Evolutionary conservation across 176 grass and related monocot genomes (phyloP).

Genomic region (Hordeum marinum): DNA sequence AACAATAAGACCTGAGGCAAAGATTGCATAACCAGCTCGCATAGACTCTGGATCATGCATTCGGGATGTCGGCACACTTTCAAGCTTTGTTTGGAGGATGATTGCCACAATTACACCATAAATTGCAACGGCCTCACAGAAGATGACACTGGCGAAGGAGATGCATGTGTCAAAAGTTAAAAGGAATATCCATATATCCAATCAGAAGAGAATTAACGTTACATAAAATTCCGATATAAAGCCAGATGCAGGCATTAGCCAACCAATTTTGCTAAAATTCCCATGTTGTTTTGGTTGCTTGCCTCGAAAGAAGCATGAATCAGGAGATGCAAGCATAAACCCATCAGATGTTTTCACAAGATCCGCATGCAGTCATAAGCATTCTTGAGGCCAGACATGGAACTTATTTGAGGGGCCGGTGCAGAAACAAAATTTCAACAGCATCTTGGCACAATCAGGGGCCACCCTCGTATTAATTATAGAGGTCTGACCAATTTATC

Average conservation of each 20-base stretch:
- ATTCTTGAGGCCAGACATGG: neutral
- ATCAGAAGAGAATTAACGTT: neutral
- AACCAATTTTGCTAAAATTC: constrained; percentile 1
- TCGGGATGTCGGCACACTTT: constrained; percentile 70
- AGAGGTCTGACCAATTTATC: neutral
- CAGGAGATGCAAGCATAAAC: neutral
- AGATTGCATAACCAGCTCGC: constrained; percentile 92
- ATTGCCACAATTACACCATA: constrained; percentile 99
- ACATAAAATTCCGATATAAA: constrained; percentile 6
- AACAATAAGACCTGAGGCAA: constrained; percentile 91
- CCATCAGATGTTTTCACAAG: neutral
- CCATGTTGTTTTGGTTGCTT: neutral
- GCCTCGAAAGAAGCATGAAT: neutral
- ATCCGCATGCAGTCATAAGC: neutral
- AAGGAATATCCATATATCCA: neutral
- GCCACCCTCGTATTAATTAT: neutral
- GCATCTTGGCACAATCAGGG: neutral
- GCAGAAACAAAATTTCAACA: neutral
- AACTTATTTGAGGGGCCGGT: neutral
- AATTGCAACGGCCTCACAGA: constrained; percentile 97
- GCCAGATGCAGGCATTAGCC: neutral
- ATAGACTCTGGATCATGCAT: constrained; percentile 79
- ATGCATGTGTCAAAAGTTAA: constrained; percentile 19
- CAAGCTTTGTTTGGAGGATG: constrained; percentile 97
- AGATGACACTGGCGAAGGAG: constrained; percentile 71